Evolutionary conservation across 345 rosid genomes (phyloP).

Genomic region (Ailanthus altissimus): DNA sequence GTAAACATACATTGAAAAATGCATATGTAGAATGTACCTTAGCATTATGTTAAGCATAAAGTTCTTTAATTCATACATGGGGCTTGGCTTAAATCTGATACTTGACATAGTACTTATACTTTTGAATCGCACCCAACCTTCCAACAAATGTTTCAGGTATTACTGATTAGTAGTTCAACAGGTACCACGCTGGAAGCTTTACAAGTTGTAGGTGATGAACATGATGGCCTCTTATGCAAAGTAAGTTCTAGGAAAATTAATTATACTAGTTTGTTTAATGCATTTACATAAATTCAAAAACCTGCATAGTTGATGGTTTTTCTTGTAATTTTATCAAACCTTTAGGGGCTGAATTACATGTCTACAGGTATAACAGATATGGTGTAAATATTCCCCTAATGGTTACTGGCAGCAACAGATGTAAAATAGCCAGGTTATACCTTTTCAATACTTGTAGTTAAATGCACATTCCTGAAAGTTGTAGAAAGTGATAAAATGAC

Average conservation of each 20-base stretch:
- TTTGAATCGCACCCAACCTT: slow-evolving; percentile 9
- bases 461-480: no score
- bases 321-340: no score
- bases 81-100: background rate
- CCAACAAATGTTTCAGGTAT: slow-evolving; percentile 52
- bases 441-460: no score
- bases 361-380: no score
- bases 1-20: background rate
- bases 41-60: background rate
- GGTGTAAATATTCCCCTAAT: no score
- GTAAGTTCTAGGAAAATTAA: slow-evolving; percentile 49
- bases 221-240: slow-evolving; percentile 57
- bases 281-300: background rate
- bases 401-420: no score
- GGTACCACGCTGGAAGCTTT: slow-evolving; percentile 97
- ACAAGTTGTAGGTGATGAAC: slow-evolving; percentile 84
- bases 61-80: background rate
- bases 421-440: no score
- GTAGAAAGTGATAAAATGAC: no score
- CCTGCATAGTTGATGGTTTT: background rate
- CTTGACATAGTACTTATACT: slow-evolving; percentile 14
- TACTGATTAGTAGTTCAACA: slow-evolving; percentile 92
- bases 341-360: no score
- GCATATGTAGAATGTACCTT: slow-evolving; percentile 5
- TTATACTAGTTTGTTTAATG: slow-evolving; percentile 1